Evolutionary conservation across 352 stramenopile genomes (phyloP), one percentile per base, ranked within the genome.

Genomic region (Phytophthora cryptogea): DNA sequence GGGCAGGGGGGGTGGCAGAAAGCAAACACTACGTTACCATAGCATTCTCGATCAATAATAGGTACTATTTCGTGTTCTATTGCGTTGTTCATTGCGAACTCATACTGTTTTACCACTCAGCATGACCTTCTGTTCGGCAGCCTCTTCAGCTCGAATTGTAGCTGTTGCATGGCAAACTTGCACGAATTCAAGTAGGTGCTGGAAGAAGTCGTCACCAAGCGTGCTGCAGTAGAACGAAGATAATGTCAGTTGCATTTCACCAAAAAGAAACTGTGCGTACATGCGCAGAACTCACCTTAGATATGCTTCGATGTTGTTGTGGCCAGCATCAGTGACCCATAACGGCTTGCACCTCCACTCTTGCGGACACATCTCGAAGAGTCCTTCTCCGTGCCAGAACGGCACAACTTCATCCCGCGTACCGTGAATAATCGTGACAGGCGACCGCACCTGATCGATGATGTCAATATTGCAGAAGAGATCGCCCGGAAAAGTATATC

Each of bases 241-340:
- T 37, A 6, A 54, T 17, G 37, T 76, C 28, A 53, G 51, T 49
- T n/a, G 30, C 16, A n/a, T 33, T 56, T 28, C 16, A 4, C 17
- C 16, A n/a, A 44, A 44, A 10, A 17, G 10, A 44, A 2, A 4
- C 5, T 44, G 39, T 20, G 6, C n/a, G 10, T 17, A 8, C 11
- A 1, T 11, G 31, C 16, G 27, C 39, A 36, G 4, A 11, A 60
- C 65, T 13, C 62, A 94, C 83, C 90, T 84, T 43, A 99, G 72
- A 59, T 98, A 90, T 4, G 92, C 89, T 86, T 99, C 97, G 43
- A 99, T 98, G 68, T 99, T 99, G 72, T 99, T 99, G 68, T 99
- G 97, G 0, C 97, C 97, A 2, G 95, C 96, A 54, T 97, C 94
- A 10, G 95, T 88, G 5, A 99, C 96, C 96, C 97, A 99, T 52